Evolutionary conservation across 176 grass and related monocot genomes (phyloP), one percentile per base, ranked within the genome.

Genomic region (Oryza meyeriana): DNA sequence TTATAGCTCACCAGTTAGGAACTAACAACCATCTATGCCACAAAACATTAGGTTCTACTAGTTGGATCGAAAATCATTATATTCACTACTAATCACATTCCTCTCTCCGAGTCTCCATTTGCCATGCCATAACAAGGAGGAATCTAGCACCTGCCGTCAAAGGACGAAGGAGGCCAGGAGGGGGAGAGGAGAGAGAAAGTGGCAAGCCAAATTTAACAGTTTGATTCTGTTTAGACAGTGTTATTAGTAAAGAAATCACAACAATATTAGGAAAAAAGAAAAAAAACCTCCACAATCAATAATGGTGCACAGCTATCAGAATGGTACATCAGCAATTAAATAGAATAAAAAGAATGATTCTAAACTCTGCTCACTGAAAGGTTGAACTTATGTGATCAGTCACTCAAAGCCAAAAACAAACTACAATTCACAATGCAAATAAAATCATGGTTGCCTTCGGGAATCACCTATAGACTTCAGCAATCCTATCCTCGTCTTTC

Each of bases 351-450:
- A 44, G 18, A 58, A 66, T 40, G 17, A 41, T 50, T 68, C 20
- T 47, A 48, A 73, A 67, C 8, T 70, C 61, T 44, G 27, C 26
- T 74, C 57, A 6, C 20, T 2, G 12, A 74, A 6, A 42, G n/a
- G 36, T 88, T 66, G 20, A 83, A 18, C 82, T 20, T 65, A 77
- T 25, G 44, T 24, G 10, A 35, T 66, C 31, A 71, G 25, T 52
- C 12, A n/a, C 61, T 18, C 48, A 31, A 61, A 3, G 4, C 31
- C 5, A 33, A 31, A 14, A 81, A 29, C 47, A 75, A 48, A 74
- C 20, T 47, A 66, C 10, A 79, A 36, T 11, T 26, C 33, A 61
- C 22, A 61, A 71, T 61, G 2, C 64, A 76, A 70, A 62, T 78
- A 35, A 41, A 58, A 73, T 65, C 26, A 20, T 57, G 42, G 39